Evolutionary conservation across 495 filamentous ascomycete genomes (phyloP), one percentile per base, ranked within the genome.

Genomic region (Aspergillus bertholletiae): DNA sequence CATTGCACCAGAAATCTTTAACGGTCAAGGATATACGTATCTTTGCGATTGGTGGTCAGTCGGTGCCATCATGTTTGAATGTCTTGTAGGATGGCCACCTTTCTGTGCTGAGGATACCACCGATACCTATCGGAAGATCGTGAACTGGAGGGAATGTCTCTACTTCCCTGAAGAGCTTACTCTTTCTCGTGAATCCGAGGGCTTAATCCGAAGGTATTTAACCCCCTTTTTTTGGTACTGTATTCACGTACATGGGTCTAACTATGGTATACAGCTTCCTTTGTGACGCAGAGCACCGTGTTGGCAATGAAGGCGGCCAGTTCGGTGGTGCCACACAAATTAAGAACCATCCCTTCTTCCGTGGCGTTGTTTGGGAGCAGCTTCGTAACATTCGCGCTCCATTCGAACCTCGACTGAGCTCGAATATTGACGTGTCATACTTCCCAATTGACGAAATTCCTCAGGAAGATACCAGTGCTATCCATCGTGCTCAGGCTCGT

Each of bases 31-130:
- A 39, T 99, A 99, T 72, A 87, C 88, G 39, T 95, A 90, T 61
- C 86, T 93, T 63, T 99, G 94, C 64, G 94, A 99, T 78, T 99
- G 94, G 94, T 99, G 94, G 94, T 92, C 87, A 30, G 80, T 99
- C 27, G 94, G 94, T 54, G 97, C 94, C 28, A 99, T 99, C 74
- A 99, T 97, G 94, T 99, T 97, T 62, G 94, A 99, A 70, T 99
- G 94, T 76, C 82, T 97, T 46, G 91, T 99, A 55, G 94, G 94
- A 52, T 99, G 94, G 94, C 94, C 94, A 49, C 94, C 94, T 5
- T 99, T 99, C 84, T 99, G 94, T 63, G 94, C 93, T 23, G 94
- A 97, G 70, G 95, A 97, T 63, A 87, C 89, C 34, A 92, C 92
- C 65, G 94, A 99, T 63, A 97, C 94, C 3, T 99, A 99, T 72